A percentile compares a stretch with the other conserved stretches of the same genome.
Evolutionary conservation across 805 yeast genomes (phyloP).

Genomic region (Candida tammaniensis): DNA sequence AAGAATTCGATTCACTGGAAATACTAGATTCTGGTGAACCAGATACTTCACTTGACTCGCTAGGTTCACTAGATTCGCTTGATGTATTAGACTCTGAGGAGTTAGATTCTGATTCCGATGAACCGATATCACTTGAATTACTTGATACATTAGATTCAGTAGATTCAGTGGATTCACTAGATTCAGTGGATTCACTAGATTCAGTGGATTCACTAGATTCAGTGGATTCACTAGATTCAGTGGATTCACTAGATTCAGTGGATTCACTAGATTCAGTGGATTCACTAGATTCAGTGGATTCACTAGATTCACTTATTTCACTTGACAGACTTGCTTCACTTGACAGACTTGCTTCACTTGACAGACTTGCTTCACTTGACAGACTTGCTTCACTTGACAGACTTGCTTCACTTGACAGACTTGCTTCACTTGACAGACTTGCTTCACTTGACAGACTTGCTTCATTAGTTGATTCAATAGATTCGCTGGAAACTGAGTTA

Average conservation of each 20-base stretch:
- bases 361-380: constrained; percentile 1
- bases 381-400: neutral
- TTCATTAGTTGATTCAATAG: no score
- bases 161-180: neutral
- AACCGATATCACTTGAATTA: neutral
- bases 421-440: no score
- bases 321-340: constrained; percentile 8
- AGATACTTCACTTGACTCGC: neutral
- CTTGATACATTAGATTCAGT: neutral
- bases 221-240: neutral
- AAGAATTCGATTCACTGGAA: neutral
- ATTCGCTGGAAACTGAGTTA: no score
- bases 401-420: neutral
- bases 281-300: neutral
- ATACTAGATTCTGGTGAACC: neutral
- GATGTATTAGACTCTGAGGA: neutral
- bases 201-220: constrained; percentile 1
- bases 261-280: constrained; percentile 1
- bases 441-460: no score
- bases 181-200: neutral
- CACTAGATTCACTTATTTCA: constrained; percentile 5
- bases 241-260: constrained; percentile 1
- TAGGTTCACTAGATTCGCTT: neutral
- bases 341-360: constrained; percentile 6
- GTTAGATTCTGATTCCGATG: no score